Percentiles rank a stretch among this genome's conserved stretches.
These are phyloP conservation scores for Aspergillus sp. DNA, from an alignment of 2,329 filamentous ascomycete genomes.

Conservation along the genomic window DNA sequence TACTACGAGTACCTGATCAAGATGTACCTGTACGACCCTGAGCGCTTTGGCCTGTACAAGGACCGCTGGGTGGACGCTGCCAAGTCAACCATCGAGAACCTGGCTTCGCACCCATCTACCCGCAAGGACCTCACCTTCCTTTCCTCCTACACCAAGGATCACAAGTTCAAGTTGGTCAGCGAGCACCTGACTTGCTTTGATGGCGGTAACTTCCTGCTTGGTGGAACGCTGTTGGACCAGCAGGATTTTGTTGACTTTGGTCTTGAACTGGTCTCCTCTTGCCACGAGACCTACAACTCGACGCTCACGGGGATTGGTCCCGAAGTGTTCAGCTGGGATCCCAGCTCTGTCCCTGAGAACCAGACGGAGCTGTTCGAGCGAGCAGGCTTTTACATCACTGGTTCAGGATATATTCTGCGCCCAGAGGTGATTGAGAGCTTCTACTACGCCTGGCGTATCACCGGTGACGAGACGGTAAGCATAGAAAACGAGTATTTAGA, in stretches of 20 bases:
- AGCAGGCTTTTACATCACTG: conserved; percentile 71
- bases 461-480: conserved; percentile 60
- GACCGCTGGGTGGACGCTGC: conserved; percentile 75
- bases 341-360: conserved; percentile 47
- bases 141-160: conserved; percentile 34
- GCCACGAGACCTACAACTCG: conserved; percentile 69
- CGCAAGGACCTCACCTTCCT: conserved; percentile 71
- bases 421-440: conserved; percentile 81
- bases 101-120: conserved; percentile 66
- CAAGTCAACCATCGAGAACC: conserved; percentile 70
- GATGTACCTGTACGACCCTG: conserved; percentile 78
- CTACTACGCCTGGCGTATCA: conserved; percentile 84
- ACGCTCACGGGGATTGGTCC: conserved; percentile 76
- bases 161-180: conserved; percentile 36
- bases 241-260: conserved; percentile 73
- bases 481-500: not conserved
- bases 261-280: conserved; percentile 68
- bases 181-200: conserved; percentile 73
- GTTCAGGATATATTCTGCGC: conserved; percentile 64
- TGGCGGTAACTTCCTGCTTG: conserved; percentile 82
- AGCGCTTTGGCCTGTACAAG: conserved; percentile 63
- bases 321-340: conserved; percentile 66
- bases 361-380: conserved; percentile 61
- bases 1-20: conserved; percentile 92
- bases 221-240: conserved; percentile 66